Conservation (phyloP, 257 asterid genomes). For the Petunia secreta region DNA sequence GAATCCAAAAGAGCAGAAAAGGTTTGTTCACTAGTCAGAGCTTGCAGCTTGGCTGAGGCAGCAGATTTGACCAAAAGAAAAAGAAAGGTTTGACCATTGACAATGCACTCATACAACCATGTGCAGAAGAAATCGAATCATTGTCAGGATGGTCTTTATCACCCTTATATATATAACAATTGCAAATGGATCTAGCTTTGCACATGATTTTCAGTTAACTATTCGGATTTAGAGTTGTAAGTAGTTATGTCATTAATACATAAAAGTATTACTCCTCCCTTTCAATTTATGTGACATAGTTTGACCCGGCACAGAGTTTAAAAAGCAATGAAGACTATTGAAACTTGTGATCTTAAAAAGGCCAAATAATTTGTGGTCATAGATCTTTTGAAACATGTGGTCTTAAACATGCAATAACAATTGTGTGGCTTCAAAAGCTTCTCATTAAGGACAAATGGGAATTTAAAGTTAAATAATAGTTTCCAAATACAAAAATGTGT, state of each 20-base stretch:
- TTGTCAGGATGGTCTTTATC: background rate
- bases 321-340: too few species aligned
- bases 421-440: too few species aligned
- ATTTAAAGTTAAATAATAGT: too few species aligned
- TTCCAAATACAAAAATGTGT: too few species aligned
- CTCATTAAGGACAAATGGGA: too few species aligned
- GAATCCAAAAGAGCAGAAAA: background rate
- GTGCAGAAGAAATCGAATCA: background rate
- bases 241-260: background rate
- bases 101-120: slow-evolving; percentile 15
- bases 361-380: too few species aligned
- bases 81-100: background rate
- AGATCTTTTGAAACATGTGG: too few species aligned
- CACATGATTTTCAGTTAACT: slow-evolving; percentile 1
- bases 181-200: slow-evolving; percentile 13
- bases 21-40: background rate
- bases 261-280: background rate
- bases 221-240: background rate
- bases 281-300: too few species aligned
- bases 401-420: too few species aligned
- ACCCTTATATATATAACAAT: slow-evolving; percentile 3
- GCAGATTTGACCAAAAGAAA: slow-evolving; percentile 12
- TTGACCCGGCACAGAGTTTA: too few species aligned
- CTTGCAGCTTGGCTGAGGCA: slow-evolving; percentile 19
- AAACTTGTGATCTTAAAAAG: too few species aligned